Evolutionary conservation across 1,139 yeast genomes (phyloP).

Genomic region (Saccharomyces pastorianus): DNA sequence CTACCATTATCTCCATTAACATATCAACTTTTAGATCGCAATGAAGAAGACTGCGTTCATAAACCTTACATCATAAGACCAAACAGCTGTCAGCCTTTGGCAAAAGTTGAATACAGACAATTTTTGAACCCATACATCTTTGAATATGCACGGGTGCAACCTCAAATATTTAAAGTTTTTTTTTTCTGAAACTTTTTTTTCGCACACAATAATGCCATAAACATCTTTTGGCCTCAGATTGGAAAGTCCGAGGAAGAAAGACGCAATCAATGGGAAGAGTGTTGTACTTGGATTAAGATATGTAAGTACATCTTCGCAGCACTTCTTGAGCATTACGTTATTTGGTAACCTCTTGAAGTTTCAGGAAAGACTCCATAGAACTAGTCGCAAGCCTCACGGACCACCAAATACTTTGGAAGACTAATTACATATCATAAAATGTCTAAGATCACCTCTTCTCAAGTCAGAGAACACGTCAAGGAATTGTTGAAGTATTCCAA

Average conservation of each 20-base stretch:
- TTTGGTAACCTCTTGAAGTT: neutral
- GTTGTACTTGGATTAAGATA: neutral
- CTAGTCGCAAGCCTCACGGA: constrained; percentile 18
- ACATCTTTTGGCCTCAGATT: too few relatives aligned
- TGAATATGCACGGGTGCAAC: neutral
- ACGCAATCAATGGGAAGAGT: neutral
- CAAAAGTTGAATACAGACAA: neutral
- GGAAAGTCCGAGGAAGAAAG: neutral
- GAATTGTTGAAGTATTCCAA: constrained; percentile 83
- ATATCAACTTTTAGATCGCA: neutral
- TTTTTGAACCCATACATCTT: neutral
- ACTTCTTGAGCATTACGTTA: neutral
- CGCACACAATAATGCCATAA: neutral
- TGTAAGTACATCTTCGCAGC: neutral
- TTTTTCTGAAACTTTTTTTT: neutral
- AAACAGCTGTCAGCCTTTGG: neutral
- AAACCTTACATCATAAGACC: neutral
- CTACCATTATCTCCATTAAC: neutral
- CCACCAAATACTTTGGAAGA: constrained; percentile 18
- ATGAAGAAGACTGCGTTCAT: neutral
- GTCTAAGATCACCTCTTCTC: constrained; percentile 91
- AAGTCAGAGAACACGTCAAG: constrained; percentile 95
- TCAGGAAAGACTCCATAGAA: neutral
- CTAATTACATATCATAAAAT: constrained; percentile 35
- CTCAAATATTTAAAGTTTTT: neutral